phyloP scores from a whole-genome alignment of 257 asterid species.

The Penstemon barbatus region DNA sequence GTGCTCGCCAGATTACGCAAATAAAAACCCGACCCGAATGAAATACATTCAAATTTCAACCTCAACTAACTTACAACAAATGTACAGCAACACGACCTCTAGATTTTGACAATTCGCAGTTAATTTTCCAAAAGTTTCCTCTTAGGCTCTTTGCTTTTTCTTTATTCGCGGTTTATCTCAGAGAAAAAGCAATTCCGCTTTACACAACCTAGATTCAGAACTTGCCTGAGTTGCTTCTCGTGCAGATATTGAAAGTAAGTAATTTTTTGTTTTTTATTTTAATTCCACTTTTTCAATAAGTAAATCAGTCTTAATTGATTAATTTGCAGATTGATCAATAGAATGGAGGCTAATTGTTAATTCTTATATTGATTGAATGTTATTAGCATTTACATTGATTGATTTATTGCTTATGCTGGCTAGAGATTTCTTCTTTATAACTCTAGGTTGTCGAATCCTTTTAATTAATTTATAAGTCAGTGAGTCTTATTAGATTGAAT shows the following conservation, averaged over 20 bases:
- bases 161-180: slow-evolving; percentile 27
- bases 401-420: slow-evolving; percentile 18
- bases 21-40: slow-evolving; percentile 14
- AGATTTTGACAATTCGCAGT: slow-evolving; percentile 6
- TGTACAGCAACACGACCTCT: background rate
- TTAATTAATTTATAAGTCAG: background rate
- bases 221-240: slow-evolving; percentile 17
- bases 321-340: slow-evolving; percentile 6
- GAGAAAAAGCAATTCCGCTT: slow-evolving; percentile 35
- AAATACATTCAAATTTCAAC: background rate
- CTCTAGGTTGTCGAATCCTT: background rate
- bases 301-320: background rate
- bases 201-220: slow-evolving; percentile 29
- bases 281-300: slow-evolving; percentile 3
- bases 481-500: background rate
- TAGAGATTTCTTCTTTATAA: slow-evolving; percentile 7
- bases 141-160: slow-evolving; percentile 24
- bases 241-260: slow-evolving; percentile 27
- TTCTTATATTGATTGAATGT: background rate
- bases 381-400: background rate
- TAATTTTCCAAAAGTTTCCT: slow-evolving; percentile 20
- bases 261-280: background rate
- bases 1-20: background rate
- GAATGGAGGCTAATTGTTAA: slow-evolving; percentile 13
- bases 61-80: slow-evolving; percentile 16